A percentile compares a stretch with the other conserved stretches of the same genome.
Conservation (phyloP, 2,329 filamentous ascomycete species). For the Neoscytalidium dimidiatum region DNA sequence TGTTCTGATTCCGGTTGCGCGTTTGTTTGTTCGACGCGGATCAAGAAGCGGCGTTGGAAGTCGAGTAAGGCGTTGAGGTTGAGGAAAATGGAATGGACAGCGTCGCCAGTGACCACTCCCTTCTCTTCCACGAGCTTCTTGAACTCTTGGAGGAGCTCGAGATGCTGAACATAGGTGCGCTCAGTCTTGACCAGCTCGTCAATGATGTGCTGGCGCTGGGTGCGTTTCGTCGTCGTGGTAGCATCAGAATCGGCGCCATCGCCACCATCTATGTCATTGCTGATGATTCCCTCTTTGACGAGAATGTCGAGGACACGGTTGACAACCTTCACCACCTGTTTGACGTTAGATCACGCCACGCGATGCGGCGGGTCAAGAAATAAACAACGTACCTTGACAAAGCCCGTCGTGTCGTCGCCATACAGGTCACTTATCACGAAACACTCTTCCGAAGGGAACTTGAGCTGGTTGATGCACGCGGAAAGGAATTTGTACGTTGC, state of each 20-base stretch:
- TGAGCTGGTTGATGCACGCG: slow-evolving; percentile 80
- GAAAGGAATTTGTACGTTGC: slow-evolving; percentile 92
- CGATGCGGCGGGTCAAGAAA: not conserved
- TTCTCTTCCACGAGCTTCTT: slow-evolving; percentile 89
- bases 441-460: slow-evolving; percentile 76
- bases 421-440: slow-evolving; percentile 92
- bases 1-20: slow-evolving; percentile 74
- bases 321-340: slow-evolving; percentile 81
- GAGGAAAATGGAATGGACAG: slow-evolving; percentile 91
- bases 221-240: slow-evolving; percentile 56
- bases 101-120: slow-evolving; percentile 83
- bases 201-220: slow-evolving; percentile 83
- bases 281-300: slow-evolving; percentile 73
- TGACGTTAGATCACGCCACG: slow-evolving; percentile 6
- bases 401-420: slow-evolving; percentile 92
- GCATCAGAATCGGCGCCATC: slow-evolving; percentile 44
- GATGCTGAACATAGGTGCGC: slow-evolving; percentile 94
- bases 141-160: slow-evolving; percentile 89
- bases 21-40: slow-evolving; percentile 94
- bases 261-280: slow-evolving; percentile 33
- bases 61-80: slow-evolving; percentile 95
- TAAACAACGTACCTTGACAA: slow-evolving; percentile 73
- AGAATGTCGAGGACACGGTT: slow-evolving; percentile 89
- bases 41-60: slow-evolving; percentile 92
- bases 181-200: slow-evolving; percentile 92